A percentile compares a stretch with the other conserved stretches of the same genome.
These are phyloP conservation scores for Blakeslea trispora DNA, from an alignment of 371 early-diverging fungal species.

Conservation along the genomic window DNA sequence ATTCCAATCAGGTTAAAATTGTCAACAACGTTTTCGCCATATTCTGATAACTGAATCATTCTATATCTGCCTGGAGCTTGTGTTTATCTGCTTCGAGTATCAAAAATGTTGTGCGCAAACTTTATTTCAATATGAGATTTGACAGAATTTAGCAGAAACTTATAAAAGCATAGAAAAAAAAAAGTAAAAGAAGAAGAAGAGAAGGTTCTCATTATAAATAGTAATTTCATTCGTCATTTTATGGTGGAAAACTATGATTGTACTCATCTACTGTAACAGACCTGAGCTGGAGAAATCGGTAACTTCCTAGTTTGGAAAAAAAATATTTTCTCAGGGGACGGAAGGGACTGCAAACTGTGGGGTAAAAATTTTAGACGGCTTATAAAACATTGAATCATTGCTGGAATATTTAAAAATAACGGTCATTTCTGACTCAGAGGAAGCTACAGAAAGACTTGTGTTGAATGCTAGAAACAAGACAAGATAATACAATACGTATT, in stretches of 20 bases:
- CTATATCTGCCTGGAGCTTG: background rate
- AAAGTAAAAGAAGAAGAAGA: background rate
- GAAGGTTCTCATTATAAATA: background rate
- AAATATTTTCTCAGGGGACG: background rate
- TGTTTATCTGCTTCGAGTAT: background rate
- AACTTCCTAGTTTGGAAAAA: background rate
- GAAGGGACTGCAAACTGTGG: background rate
- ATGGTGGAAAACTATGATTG: background rate
- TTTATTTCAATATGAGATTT: background rate
- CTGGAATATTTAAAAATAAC: no score
- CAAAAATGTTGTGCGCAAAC: no score
- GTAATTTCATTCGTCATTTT: background rate
- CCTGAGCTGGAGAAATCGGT: background rate
- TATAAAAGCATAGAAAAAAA: constrained; percentile 3
- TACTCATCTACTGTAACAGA: background rate
- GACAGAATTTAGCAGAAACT: background rate
- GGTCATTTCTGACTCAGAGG: no score
- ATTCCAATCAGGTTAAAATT: constrained; percentile 48
- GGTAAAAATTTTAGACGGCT: background rate
- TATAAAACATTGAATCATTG: no score
- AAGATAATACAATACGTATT: no score
- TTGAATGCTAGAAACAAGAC: no score
- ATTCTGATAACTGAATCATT: constrained; percentile 42
- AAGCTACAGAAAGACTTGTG: no score
- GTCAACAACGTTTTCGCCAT: constrained; percentile 43